Evolutionary conservation across 2,329 filamentous ascomycete genomes (phyloP).

Genomic region (Pestalotiopsis sp.): DNA sequence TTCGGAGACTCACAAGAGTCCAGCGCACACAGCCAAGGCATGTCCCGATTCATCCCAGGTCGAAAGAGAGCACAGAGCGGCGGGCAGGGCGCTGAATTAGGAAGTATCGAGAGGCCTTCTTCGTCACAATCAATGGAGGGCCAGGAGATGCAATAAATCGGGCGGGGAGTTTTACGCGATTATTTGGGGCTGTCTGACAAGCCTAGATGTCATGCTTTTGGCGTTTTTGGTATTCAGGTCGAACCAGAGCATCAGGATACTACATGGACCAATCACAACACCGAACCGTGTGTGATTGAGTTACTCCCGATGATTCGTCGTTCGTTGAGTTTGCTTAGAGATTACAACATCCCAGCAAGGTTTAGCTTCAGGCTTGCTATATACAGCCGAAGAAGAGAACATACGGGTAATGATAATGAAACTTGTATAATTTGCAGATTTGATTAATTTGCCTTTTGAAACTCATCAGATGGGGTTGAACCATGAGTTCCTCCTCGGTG

Average conservation of each 20-base stretch:
- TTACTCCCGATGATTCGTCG: not conserved
- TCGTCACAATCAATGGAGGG: conserved; percentile 28
- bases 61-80: conserved; percentile 36
- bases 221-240: not conserved
- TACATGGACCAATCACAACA: not conserved
- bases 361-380: not conserved
- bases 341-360: not conserved
- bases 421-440: not conserved
- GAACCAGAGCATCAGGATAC: not conserved
- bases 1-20: conserved; percentile 64
- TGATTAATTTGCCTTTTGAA: not conserved
- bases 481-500: not conserved
- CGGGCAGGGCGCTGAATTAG: conserved; percentile 33
- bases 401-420: conserved; percentile 15
- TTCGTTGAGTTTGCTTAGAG: not conserved
- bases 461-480: not conserved
- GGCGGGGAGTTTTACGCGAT: not conserved
- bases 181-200: not conserved
- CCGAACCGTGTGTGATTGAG: not conserved
- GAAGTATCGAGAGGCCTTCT: conserved; percentile 33
- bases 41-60: conserved; percentile 37
- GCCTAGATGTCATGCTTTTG: not conserved
- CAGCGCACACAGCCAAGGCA: conserved; percentile 25
- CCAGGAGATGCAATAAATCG: conserved; percentile 29
- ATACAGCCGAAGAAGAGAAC: not conserved